Percentiles rank a stretch among this genome's conserved stretches.
phyloP scores from a whole-genome alignment of 306 rosid species.

The Macrotyloma uniflorum region DNA sequence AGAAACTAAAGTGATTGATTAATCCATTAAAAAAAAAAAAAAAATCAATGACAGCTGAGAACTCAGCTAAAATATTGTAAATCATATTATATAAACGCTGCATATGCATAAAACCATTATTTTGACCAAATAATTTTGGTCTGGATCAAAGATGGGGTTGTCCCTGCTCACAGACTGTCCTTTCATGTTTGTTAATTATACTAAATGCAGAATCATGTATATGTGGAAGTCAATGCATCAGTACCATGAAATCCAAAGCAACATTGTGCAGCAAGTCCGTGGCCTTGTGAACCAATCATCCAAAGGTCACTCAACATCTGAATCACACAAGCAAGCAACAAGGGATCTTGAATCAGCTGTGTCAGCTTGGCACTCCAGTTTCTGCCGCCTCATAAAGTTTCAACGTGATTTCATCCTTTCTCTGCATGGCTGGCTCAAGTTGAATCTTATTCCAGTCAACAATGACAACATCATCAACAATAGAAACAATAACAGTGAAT shows the following conservation, averaged over 20 bases:
- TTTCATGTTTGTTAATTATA: slow-evolving; percentile 38
- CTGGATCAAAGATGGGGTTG: slow-evolving; percentile 2
- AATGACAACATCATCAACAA: slow-evolving; percentile 46
- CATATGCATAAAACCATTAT: background rate
- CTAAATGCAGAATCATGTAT: slow-evolving; percentile 70
- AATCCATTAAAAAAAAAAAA: background rate
- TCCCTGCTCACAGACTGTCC: slow-evolving; percentile 9
- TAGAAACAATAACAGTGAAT: slow-evolving; percentile 46
- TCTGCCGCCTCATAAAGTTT: slow-evolving; percentile 77
- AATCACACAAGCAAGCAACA: slow-evolving; percentile 88
- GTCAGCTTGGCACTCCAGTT: slow-evolving; percentile 89
- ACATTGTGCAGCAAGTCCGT: slow-evolving; percentile 91
- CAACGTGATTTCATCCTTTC: slow-evolving; percentile 80
- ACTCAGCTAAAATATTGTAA: background rate
- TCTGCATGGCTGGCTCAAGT: slow-evolving; percentile 90
- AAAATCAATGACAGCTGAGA: background rate
- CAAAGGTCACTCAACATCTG: slow-evolving; percentile 79
- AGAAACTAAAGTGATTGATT: too few relatives aligned
- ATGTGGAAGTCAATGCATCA: slow-evolving; percentile 97
- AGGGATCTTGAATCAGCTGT: slow-evolving; percentile 91
- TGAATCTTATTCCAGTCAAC: slow-evolving; percentile 70
- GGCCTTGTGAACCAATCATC: slow-evolving; percentile 79
- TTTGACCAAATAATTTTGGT: background rate
- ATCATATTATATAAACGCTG: too few relatives aligned
- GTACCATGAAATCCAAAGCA: slow-evolving; percentile 85